These are phyloP conservation scores for Scutellaria baicalensis DNA, from an alignment of 257 asterid species.

Conservation along the genomic window DNA sequence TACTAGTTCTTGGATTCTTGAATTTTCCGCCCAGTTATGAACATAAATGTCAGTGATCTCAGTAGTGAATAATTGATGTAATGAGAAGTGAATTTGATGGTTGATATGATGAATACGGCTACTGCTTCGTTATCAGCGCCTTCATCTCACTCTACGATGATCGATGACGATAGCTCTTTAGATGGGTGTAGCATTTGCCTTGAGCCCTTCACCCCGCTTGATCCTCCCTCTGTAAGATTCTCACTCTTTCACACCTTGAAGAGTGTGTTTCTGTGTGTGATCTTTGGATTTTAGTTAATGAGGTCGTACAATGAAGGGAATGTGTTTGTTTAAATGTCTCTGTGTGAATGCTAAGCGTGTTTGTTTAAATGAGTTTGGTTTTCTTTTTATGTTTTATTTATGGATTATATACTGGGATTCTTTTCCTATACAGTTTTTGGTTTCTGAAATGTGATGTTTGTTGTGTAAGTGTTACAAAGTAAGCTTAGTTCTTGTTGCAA, in stretches of 20 bases:
- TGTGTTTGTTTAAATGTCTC: not conserved
- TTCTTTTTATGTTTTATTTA: not conserved
- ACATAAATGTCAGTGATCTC: not conserved
- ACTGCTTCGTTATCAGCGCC: constrained; percentile 4
- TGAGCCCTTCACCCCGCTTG: constrained; percentile 36
- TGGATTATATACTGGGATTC: not conserved
- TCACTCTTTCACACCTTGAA: not conserved
- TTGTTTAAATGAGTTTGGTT: not conserved
- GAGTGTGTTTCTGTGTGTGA: not conserved
- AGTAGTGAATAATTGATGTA: not conserved
- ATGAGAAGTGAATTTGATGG: not conserved
- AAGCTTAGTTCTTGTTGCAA: too few species aligned
- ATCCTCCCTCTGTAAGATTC: constrained; percentile 42
- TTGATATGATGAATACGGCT: not conserved
- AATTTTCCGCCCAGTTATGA: constrained; percentile 6
- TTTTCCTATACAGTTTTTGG: not conserved
- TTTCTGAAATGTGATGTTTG: not conserved
- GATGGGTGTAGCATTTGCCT: constrained; percentile 55
- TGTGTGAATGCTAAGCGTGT: not conserved
- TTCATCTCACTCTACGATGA: not conserved
- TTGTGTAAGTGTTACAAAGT: too few species aligned
- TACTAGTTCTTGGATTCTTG: not conserved
- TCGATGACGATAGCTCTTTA: constrained; percentile 16
- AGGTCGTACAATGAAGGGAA: not conserved
- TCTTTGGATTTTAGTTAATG: not conserved